A percentile compares a stretch with the other conserved stretches of the same genome.
Conservation (phyloP, 768 basidiomycete species). For the Porphyrellus cyaneotinctus region DNA sequence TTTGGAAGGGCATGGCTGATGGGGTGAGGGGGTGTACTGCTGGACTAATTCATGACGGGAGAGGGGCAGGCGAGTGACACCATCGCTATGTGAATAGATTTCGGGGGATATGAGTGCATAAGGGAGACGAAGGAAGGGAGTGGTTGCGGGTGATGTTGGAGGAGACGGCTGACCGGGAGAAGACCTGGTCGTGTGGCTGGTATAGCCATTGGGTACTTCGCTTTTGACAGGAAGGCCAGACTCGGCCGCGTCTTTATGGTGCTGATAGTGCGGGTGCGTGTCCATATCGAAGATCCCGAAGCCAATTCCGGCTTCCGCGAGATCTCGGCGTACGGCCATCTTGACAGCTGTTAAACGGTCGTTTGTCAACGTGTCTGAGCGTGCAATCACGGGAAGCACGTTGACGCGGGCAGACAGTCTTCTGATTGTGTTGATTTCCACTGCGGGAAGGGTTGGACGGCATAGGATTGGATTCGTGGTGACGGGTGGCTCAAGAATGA, state of each 20-base stretch:
- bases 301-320: constrained; percentile 81
- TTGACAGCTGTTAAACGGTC: constrained; percentile 79
- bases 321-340: constrained; percentile 72
- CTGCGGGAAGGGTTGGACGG: constrained; percentile 60
- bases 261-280: constrained; percentile 45
- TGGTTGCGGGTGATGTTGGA: constrained; percentile 60
- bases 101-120: constrained; percentile 84
- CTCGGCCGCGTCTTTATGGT: constrained; percentile 42
- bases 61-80: constrained; percentile 52
- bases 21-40: constrained; percentile 63
- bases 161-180: constrained; percentile 52
- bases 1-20: constrained; percentile 41
- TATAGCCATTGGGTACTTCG: constrained; percentile 53
- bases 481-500: constrained; percentile 77
- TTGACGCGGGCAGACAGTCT: constrained; percentile 79
- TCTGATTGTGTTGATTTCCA: constrained; percentile 75
- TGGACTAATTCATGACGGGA: constrained; percentile 70
- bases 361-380: constrained; percentile 77
- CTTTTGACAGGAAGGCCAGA: constrained; percentile 42
- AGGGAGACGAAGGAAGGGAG: constrained; percentile 65
- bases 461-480: constrained; percentile 67
- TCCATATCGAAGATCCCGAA: constrained; percentile 88
- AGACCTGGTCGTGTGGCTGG: constrained; percentile 47
- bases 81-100: constrained; percentile 80
- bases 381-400: constrained; percentile 81